Evolutionary conservation across 768 basidiomycete genomes (phyloP).

Genomic region (Macrocybe gigantea): DNA sequence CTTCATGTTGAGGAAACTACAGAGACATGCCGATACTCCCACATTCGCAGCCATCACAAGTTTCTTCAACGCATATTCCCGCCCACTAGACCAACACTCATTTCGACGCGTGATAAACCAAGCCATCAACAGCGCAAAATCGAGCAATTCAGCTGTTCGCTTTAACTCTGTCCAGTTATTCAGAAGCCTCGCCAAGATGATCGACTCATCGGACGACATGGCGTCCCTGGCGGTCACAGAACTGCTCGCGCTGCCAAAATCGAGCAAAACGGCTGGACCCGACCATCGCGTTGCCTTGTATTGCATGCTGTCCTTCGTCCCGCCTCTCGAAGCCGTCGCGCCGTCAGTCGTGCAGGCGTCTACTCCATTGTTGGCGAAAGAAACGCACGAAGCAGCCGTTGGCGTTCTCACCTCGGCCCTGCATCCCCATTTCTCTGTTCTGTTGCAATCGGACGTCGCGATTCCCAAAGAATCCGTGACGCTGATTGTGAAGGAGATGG

Average conservation of each 20-base stretch:
- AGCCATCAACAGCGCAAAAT: slow-evolving; percentile 65
- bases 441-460: slow-evolving; percentile 32
- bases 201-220: slow-evolving; percentile 33
- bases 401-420: slow-evolving; percentile 49
- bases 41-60: slow-evolving; percentile 41
- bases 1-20: neutral
- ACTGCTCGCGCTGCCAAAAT: slow-evolving; percentile 65
- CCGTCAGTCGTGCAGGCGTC: slow-evolving; percentile 39
- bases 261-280: slow-evolving; percentile 81
- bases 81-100: slow-evolving; percentile 37
- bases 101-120: slow-evolving; percentile 56
- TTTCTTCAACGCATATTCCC: slow-evolving; percentile 51
- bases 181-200: slow-evolving; percentile 18
- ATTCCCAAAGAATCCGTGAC: slow-evolving; percentile 39
- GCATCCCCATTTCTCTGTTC: slow-evolving; percentile 49
- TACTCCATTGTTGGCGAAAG: slow-evolving; percentile 52
- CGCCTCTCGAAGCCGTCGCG: slow-evolving; percentile 36
- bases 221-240: slow-evolving; percentile 51
- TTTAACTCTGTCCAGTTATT: slow-evolving; percentile 52
- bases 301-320: slow-evolving; percentile 60
- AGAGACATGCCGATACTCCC: neutral
- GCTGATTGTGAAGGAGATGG: slow-evolving; percentile 68
- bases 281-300: slow-evolving; percentile 84
- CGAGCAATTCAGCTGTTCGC: slow-evolving; percentile 60
- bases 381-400: slow-evolving; percentile 67